phyloP scores from a whole-genome alignment of 495 filamentous ascomycete genomes.

The Clohesyomyces aquaticus region DNA sequence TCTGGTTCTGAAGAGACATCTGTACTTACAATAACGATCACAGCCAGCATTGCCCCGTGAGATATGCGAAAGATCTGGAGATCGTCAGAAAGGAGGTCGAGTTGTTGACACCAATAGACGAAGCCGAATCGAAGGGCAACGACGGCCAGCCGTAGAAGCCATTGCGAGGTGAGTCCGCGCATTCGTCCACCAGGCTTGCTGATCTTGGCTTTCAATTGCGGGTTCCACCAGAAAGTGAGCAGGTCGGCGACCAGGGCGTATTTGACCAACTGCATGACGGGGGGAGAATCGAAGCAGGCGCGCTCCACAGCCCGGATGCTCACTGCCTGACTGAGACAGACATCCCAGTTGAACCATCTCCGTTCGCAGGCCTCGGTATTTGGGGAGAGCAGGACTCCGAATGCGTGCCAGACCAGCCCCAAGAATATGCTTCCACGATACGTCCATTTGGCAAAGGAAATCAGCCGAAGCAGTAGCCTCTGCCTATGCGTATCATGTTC shows the following conservation, averaged over 20 bases:
- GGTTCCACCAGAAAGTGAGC: conserved; percentile 76
- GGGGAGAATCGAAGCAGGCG: conserved; percentile 6
- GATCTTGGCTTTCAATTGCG: conserved; percentile 65
- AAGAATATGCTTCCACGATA: conserved; percentile 56
- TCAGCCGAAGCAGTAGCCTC: conserved; percentile 58
- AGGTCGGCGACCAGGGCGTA: conserved; percentile 57
- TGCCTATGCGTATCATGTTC: conserved; percentile 15
- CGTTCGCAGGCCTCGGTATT: conserved; percentile 4
- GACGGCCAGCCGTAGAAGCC: conserved; percentile 67
- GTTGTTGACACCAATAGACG: conserved; percentile 24
- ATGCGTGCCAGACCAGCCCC: conserved; percentile 59
- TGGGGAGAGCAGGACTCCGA: conserved; percentile 37
- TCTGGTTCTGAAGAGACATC: background rate
- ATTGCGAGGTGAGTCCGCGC: conserved; percentile 67
- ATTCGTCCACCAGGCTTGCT: conserved; percentile 66
- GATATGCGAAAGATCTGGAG: conserved; percentile 51
- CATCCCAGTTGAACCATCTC: background rate
- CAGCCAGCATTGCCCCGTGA: conserved; percentile 58
- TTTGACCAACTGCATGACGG: conserved; percentile 43
- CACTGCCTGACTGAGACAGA: conserved; percentile 45
- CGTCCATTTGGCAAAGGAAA: conserved; percentile 55
- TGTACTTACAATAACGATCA: conserved; percentile 8
- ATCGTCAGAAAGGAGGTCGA: conserved; percentile 43
- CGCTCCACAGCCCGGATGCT: conserved; percentile 23
- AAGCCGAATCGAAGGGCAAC: conserved; percentile 60